Conservation (phyloP, 352 stramenopile genomes). For the Pelagophyceae sp. region DNA sequence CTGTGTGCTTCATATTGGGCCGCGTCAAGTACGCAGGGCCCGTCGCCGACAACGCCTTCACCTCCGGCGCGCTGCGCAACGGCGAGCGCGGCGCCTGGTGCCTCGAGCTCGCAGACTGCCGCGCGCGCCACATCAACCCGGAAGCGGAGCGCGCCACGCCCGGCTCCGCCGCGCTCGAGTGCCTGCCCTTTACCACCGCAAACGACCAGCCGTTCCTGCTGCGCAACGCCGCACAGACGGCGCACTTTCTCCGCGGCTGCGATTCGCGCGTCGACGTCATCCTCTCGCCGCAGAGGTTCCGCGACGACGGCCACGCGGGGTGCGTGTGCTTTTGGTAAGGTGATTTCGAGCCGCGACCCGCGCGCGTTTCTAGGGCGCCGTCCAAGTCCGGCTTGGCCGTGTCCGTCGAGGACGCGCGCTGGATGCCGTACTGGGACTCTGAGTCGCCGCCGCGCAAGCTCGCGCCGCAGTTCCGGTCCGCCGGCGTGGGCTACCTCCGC, state of each 20-base stretch:
- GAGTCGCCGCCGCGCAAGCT: slow-evolving; percentile 32
- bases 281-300: slow-evolving; percentile 39
- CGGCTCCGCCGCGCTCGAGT: slow-evolving; percentile 23
- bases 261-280: slow-evolving; percentile 42
- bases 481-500: slow-evolving; percentile 46
- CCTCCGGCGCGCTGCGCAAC: slow-evolving; percentile 22
- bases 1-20: slow-evolving; percentile 39
- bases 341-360: too few relatives aligned
- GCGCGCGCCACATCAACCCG: slow-evolving; percentile 38
- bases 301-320: slow-evolving; percentile 38
- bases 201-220: background rate
- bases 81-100: slow-evolving; percentile 34
- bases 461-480: slow-evolving; percentile 45
- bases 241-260: slow-evolving; percentile 41
- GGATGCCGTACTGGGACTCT: slow-evolving; percentile 5
- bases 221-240: slow-evolving; percentile 18
- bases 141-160: slow-evolving; percentile 24
- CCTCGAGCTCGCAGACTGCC: slow-evolving; percentile 34
- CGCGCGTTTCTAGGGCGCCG: too few relatives aligned
- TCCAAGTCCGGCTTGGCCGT: slow-evolving; percentile 22
- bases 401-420: background rate
- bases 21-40: slow-evolving; percentile 41
- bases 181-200: background rate
- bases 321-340: too few relatives aligned
- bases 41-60: slow-evolving; percentile 28